Evolutionary conservation across 495 filamentous ascomycete species (phyloP).

Genomic region (Stereocaulon alpinum): DNA sequence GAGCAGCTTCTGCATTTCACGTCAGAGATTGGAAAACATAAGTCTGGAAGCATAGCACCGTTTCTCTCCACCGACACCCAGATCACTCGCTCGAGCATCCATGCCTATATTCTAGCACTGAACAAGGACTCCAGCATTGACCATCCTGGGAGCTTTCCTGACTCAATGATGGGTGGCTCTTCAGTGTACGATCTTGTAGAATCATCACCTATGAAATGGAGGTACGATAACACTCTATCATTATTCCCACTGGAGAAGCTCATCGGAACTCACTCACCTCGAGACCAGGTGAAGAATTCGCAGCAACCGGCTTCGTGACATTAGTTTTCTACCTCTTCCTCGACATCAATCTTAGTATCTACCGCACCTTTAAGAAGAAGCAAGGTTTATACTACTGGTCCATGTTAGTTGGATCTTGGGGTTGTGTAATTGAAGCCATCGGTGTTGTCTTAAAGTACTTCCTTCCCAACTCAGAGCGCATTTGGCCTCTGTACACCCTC

Average conservation of each 20-base stretch:
- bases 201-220: background rate
- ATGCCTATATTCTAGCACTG: too few relatives aligned
- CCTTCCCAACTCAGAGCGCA: constrained; percentile 15
- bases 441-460: constrained; percentile 30
- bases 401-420: constrained; percentile 27
- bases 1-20: too few relatives aligned
- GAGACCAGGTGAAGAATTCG: constrained; percentile 11
- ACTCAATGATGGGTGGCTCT: background rate
- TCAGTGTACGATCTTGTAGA: background rate
- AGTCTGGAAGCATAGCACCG: too few relatives aligned
- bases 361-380: constrained; percentile 43
- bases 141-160: too few relatives aligned
- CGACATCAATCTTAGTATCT: constrained; percentile 45
- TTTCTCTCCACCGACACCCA: too few relatives aligned
- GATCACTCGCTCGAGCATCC: too few relatives aligned
- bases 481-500: constrained; percentile 22
- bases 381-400: constrained; percentile 43
- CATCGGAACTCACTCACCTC: background rate
- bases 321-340: constrained; percentile 47
- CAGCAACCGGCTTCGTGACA: constrained; percentile 36
- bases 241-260: background rate
- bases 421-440: constrained; percentile 26
- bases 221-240: background rate
- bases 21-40: too few relatives aligned
- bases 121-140: too few relatives aligned